These are phyloP conservation scores for Straminergon stramineum DNA, from an alignment of 225 moss, liverwort and hornwort genomes.

Conservation along the genomic window DNA sequence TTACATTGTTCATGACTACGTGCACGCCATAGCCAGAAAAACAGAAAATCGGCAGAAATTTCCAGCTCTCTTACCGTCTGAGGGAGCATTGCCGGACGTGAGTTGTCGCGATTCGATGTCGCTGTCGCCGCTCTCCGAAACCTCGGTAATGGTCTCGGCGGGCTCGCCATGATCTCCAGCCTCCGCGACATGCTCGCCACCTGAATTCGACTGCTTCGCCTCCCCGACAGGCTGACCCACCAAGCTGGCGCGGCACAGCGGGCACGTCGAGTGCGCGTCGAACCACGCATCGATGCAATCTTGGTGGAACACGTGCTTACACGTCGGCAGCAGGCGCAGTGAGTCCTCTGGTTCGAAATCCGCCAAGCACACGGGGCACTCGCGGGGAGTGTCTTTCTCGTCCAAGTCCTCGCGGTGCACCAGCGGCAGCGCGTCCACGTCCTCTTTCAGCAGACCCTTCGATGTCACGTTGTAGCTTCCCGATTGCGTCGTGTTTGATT, in stretches of 20 bases:
- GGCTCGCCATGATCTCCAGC: neutral
- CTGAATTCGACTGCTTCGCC: neutral
- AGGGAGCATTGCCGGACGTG: neutral
- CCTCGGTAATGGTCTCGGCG: neutral
- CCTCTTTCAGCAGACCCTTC: constrained; percentile 46
- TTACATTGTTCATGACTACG: neutral
- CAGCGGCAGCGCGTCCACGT: constrained; percentile 59
- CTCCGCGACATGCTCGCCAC: neutral
- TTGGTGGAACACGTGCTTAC: constrained; percentile 78
- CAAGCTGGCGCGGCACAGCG: constrained; percentile 72
- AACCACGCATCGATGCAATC: constrained; percentile 97
- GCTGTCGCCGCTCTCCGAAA: neutral
- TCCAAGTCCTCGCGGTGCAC: constrained; percentile 42
- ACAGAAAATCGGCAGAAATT: neutral
- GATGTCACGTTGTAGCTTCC: neutral
- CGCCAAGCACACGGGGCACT: constrained; percentile 77
- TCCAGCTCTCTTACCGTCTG: neutral
- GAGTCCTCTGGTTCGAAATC: constrained; percentile 64
- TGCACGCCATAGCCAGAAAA: neutral
- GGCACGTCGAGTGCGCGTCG: constrained; percentile 72
- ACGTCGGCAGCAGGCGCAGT: constrained; percentile 61
- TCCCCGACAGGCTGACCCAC: neutral
- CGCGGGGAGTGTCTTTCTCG: constrained; percentile 32
- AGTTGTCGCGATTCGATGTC: neutral
- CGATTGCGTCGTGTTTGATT: neutral